phyloP scores from a whole-genome alignment of 768 basidiomycete genomes.

The Trametes coccinea region DNA sequence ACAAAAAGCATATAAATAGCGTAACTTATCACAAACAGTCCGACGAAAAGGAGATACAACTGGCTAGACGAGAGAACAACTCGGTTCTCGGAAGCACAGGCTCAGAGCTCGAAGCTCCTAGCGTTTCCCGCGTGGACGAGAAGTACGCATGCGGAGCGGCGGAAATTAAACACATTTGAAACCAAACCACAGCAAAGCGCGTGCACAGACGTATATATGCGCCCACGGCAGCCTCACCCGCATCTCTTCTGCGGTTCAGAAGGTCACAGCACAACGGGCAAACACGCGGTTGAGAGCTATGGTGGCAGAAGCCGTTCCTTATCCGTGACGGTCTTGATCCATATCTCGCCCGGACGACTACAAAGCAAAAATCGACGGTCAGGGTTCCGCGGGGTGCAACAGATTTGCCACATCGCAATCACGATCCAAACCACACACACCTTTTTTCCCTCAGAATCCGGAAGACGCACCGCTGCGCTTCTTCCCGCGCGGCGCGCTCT shows the following conservation, averaged over 20 bases:
- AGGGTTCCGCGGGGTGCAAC: too few relatives aligned
- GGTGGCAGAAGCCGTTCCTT: conserved; percentile 57
- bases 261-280: neutral
- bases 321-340: conserved; percentile 64
- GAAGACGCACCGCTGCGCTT: conserved; percentile 54
- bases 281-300: neutral
- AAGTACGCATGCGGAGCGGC: too few relatives aligned
- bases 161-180: too few relatives aligned
- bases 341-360: conserved; percentile 75
- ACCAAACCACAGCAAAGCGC: too few relatives aligned
- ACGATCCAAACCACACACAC: conserved; percentile 34
- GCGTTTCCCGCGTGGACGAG: too few relatives aligned
- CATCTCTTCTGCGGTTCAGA: neutral
- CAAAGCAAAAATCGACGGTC: neutral
- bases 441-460: conserved; percentile 78
- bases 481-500: conserved; percentile 40
- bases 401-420: neutral
- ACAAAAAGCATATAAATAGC: neutral
- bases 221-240: neutral
- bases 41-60: too few relatives aligned
- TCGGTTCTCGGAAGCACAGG: too few relatives aligned
- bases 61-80: too few relatives aligned
- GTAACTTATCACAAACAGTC: neutral
- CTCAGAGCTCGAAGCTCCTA: too few relatives aligned
- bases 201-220: neutral